Evolutionary conservation across 139 green algal genomes (phyloP), one percentile per base, ranked within the genome.

Genomic region (Yamagishiella unicocca): DNA sequence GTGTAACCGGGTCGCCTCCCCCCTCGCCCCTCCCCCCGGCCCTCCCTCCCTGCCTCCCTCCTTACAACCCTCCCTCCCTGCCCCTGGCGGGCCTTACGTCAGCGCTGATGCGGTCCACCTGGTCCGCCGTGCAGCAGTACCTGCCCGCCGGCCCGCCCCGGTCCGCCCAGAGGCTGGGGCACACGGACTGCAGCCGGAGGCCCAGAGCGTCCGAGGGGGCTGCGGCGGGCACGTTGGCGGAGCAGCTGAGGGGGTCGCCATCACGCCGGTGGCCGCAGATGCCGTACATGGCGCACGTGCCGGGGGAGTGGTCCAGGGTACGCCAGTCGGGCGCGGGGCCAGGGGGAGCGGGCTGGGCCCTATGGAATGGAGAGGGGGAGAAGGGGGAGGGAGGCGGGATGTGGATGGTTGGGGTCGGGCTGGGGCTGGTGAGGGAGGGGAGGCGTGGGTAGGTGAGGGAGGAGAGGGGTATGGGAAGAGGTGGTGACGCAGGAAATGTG

Each of bases 41-140:
- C n/a, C n/a, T n/a, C n/a, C n/a, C n/a, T n/a, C n/a, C n/a, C n/a
- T n/a, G n/a, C n/a, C n/a, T n/a, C n/a, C n/a, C n/a, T n/a, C n/a
- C n/a, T n/a, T n/a, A n/a, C n/a, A n/a, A n/a, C n/a, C n/a, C n/a
- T n/a, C n/a, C n/a, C n/a, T n/a, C 50, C 50, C 50, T 17, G 50
- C 17, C 50, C 50, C 50, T 17, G 17, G 50, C 54, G 66, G 17
- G 42, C 37, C 90, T 84, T 53, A 97, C 92, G 83, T 97, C 90
- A 2, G 68, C 37, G 22, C 83, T 58, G 10, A 98, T 89, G 55
- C 91, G 91, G 31, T 96, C 91, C 25, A 98, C 90, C 84, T 98
- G 96, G 43, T 95, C 85, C 73, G 94, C 77, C 0, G 92, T 96
- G 91, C 96, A 98, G 93, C 96, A 98, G 64, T 95, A 95, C 17